These are phyloP conservation scores for Pythium grandisporangium DNA, from an alignment of 352 stramenopile genomes.

Conservation along the genomic window DNA sequence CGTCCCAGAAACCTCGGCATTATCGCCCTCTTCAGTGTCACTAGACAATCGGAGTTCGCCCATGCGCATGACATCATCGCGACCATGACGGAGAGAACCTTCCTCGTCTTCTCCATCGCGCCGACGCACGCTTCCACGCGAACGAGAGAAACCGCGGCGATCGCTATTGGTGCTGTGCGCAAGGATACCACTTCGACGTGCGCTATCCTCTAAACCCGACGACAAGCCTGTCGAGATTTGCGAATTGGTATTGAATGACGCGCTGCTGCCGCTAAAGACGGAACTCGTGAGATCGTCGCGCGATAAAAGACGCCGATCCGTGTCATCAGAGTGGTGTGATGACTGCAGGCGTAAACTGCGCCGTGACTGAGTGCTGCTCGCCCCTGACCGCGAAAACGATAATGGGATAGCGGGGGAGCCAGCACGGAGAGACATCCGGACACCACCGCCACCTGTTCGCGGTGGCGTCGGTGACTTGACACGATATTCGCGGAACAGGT, in stretches of 20 bases:
- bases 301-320: slow-evolving; percentile 4
- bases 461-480: slow-evolving; percentile 34
- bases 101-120: not conserved
- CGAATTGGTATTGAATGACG: slow-evolving; percentile 11
- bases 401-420: too few relatives aligned
- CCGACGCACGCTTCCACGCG: too few relatives aligned
- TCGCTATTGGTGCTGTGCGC: too few relatives aligned
- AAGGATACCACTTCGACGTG: too few relatives aligned
- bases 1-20: slow-evolving; percentile 4
- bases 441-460: too few relatives aligned
- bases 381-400: not conserved
- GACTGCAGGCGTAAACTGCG: not conserved
- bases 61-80: slow-evolving; percentile 10
- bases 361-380: not conserved
- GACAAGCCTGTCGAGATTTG: too few relatives aligned
- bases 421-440: too few relatives aligned
- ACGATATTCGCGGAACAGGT: slow-evolving; percentile 75
- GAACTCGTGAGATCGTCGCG: slow-evolving; percentile 15
- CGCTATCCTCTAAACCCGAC: slow-evolving; percentile 6
- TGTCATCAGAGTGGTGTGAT: slow-evolving; percentile 2
- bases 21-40: slow-evolving; percentile 12
- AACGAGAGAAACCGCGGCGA: too few relatives aligned
- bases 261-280: slow-evolving; percentile 8
- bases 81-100: not conserved
- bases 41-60: slow-evolving; percentile 12